These are phyloP conservation scores for Nematocida sp. DNA, from an alignment of 371 early-diverging fungal genomes.

Conservation along the genomic window DNA sequence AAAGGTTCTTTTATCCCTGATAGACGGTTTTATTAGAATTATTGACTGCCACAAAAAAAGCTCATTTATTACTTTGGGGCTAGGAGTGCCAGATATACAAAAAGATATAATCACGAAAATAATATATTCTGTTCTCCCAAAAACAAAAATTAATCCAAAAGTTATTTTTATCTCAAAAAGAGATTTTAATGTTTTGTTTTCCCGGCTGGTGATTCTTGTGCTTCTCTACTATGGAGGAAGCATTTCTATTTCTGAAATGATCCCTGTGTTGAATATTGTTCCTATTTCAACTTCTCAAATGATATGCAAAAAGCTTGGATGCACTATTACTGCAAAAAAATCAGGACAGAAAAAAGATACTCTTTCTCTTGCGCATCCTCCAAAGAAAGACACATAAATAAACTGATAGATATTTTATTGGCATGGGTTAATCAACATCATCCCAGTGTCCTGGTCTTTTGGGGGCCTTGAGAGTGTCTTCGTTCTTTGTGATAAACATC, in stretches of 20 bases:
- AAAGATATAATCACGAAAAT: too few relatives aligned
- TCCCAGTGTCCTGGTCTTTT: conserved; percentile 53
- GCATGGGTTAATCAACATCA: conserved; percentile 19
- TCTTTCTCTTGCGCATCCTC: neutral
- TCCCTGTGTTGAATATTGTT: neutral
- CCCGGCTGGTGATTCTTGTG: neutral
- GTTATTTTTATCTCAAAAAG: neutral
- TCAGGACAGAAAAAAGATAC: neutral
- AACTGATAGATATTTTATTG: neutral
- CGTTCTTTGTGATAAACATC: conserved; percentile 64
- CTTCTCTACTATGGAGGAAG: neutral
- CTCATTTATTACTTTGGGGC: neutral
- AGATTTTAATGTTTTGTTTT: neutral
- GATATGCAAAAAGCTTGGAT: neutral
- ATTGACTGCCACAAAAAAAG: neutral
- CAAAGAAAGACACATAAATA: neutral
- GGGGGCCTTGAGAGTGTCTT: conserved; percentile 48
- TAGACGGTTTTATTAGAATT: neutral
- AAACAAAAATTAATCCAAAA: neutral
- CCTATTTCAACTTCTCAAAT: neutral
- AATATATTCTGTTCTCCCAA: neutral
- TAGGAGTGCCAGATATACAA: neutral
- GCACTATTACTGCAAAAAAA: neutral
- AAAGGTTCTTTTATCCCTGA: neutral
- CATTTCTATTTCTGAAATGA: neutral